These are phyloP conservation scores for Psilocybe sp. DNA, from an alignment of 768 basidiomycete species.

Conservation along the genomic window DNA sequence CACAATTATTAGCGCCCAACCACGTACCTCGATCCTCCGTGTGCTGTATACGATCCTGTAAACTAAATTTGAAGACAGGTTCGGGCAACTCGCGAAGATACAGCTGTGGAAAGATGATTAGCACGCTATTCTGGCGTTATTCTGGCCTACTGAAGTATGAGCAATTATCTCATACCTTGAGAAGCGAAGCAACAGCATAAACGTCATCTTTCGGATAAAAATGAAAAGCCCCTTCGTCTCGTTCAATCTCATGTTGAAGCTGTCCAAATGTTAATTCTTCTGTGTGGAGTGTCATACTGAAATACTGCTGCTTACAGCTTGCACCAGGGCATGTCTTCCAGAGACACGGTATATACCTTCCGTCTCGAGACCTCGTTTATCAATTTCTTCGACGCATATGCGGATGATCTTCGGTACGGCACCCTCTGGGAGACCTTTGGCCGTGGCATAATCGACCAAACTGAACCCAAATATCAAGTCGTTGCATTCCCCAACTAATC, in stretches of 20 bases:
- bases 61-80: slow-evolving; percentile 78
- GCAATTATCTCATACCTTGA: slow-evolving; percentile 58
- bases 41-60: slow-evolving; percentile 80
- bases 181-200: slow-evolving; percentile 76
- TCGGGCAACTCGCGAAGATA: slow-evolving; percentile 89
- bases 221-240: slow-evolving; percentile 71
- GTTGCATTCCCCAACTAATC: slow-evolving; percentile 77
- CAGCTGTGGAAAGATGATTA: slow-evolving; percentile 35
- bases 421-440: slow-evolving; percentile 68
- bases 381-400: slow-evolving; percentile 81
- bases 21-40: slow-evolving; percentile 67
- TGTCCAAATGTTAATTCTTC: slow-evolving; percentile 23
- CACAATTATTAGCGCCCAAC: neutral
- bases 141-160: neutral
- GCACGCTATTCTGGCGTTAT: neutral
- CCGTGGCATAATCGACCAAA: slow-evolving; percentile 85
- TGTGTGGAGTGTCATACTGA: neutral
- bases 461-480: slow-evolving; percentile 90
- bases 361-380: slow-evolving; percentile 69
- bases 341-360: slow-evolving; percentile 87
- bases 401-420: slow-evolving; percentile 77
- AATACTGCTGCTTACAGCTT: slow-evolving; percentile 50
- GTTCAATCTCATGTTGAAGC: slow-evolving; percentile 86
- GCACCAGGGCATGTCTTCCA: slow-evolving; percentile 81
- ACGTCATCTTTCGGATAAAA: slow-evolving; percentile 81